Evolutionary conservation across 1,284 basidiomycete species (phyloP).

Genomic region (Sporisorium iseilematis-ciliati): DNA sequence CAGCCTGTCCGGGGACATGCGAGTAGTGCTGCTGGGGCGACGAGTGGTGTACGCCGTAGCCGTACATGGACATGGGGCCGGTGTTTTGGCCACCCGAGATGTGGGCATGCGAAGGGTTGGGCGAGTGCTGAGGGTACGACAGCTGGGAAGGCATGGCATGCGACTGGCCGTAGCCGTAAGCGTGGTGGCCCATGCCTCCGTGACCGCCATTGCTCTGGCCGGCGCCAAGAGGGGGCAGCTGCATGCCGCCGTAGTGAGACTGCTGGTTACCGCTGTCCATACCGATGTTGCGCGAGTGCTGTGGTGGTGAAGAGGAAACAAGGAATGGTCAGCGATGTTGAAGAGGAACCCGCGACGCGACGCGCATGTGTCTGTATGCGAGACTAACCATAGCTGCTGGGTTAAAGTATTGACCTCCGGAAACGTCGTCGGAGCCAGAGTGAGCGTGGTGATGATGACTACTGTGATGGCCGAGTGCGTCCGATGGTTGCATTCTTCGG

Average conservation of each 20-base stretch:
- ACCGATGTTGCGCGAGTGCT: slow-evolving; percentile 51
- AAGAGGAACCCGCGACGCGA: neutral
- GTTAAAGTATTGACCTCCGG: slow-evolving; percentile 50
- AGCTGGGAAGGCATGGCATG: slow-evolving; percentile 55
- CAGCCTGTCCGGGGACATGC: slow-evolving; percentile 51
- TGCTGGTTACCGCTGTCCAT: slow-evolving; percentile 41
- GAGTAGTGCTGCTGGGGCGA: slow-evolving; percentile 56
- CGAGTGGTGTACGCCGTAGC: slow-evolving; percentile 49
- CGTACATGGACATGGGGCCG: slow-evolving; percentile 56
- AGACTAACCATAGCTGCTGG: slow-evolving; percentile 54
- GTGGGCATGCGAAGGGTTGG: slow-evolving; percentile 49
- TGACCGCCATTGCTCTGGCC: slow-evolving; percentile 53
- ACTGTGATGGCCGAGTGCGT: slow-evolving; percentile 48
- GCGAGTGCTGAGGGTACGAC: slow-evolving; percentile 53
- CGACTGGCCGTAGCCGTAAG: slow-evolving; percentile 49
- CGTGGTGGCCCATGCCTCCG: slow-evolving; percentile 49
- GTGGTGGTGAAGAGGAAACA: neutral
- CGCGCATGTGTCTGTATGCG: neutral
- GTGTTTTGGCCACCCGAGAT: slow-evolving; percentile 45
- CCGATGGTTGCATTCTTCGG: slow-evolving; percentile 54
- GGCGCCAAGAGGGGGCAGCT: slow-evolving; percentile 51
- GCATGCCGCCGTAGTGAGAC: slow-evolving; percentile 56
- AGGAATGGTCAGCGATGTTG: slow-evolving; percentile 3
- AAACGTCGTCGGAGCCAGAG: slow-evolving; percentile 47
- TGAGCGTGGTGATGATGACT: slow-evolving; percentile 48